Evolutionary conservation across 768 basidiomycete species (phyloP).

Genomic region (Tulasnella sp.): DNA sequence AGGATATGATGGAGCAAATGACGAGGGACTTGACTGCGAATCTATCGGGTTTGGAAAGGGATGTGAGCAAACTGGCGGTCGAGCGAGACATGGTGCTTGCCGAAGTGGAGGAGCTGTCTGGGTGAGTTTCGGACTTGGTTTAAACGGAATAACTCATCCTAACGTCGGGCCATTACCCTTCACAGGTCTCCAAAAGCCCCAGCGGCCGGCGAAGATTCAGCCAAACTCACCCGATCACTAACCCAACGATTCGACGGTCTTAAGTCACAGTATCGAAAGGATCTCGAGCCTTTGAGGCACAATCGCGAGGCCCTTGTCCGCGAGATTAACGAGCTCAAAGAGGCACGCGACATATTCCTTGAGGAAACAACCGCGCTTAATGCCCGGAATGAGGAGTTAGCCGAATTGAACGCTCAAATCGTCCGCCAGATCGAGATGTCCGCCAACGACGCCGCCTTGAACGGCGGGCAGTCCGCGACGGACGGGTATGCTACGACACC

Average conservation of each 20-base stretch:
- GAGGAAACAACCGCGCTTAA: constrained; percentile 89
- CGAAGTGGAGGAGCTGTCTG: constrained; percentile 84
- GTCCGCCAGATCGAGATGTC: constrained; percentile 57
- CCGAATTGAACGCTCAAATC: constrained; percentile 77
- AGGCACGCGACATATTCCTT: constrained; percentile 72
- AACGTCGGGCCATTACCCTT: neutral
- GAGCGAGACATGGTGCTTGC: constrained; percentile 88
- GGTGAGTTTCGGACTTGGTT: constrained; percentile 58
- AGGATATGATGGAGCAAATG: constrained; percentile 68
- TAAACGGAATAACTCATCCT: constrained; percentile 4
- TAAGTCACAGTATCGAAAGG: constrained; percentile 78
- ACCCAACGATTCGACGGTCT: constrained; percentile 78
- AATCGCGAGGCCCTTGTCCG: constrained; percentile 68
- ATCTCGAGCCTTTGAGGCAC: constrained; percentile 72
- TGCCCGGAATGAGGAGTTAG: constrained; percentile 85
- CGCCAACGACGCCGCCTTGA: constrained; percentile 17
- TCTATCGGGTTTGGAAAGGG: constrained; percentile 68
- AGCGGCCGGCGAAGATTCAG: neutral
- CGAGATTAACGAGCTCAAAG: constrained; percentile 80
- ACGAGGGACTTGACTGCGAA: constrained; percentile 69
- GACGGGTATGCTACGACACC: neutral
- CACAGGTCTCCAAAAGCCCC: neutral
- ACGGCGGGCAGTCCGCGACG: constrained; percentile 23
- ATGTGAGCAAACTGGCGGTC: constrained; percentile 75
- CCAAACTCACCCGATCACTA: constrained; percentile 48